Evolutionary conservation across 2,329 filamentous ascomycete species (phyloP).

Genomic region (Rugonectria rugulosa): DNA sequence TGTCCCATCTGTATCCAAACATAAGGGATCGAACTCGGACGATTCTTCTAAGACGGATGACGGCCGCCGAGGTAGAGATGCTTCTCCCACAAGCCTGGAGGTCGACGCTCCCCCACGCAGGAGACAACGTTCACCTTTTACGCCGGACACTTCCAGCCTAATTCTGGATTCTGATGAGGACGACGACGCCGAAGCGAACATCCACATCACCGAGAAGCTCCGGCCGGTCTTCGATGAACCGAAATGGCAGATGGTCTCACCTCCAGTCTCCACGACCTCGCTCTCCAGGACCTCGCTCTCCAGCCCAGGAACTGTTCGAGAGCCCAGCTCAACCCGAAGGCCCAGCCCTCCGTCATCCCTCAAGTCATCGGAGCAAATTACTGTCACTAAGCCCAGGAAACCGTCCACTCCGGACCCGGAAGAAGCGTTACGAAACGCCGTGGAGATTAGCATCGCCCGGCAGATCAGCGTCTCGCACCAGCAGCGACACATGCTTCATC

Average conservation of each 20-base stretch:
- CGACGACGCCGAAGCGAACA: conserved; percentile 37
- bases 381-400: conserved; percentile 15
- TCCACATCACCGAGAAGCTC: conserved; percentile 41
- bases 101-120: conserved; percentile 14
- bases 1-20: conserved; percentile 13
- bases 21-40: conserved; percentile 14
- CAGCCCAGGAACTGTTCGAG: conserved; percentile 19
- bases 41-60: not conserved
- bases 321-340: conserved; percentile 14
- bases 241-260: conserved; percentile 57
- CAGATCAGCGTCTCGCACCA: conserved; percentile 71
- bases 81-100: conserved; percentile 22
- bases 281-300: conserved; percentile 37
- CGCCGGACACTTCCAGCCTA: conserved; percentile 32
- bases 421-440: conserved; percentile 58
- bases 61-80: conserved; percentile 15
- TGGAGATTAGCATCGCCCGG: conserved; percentile 72
- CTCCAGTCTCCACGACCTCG: conserved; percentile 46
- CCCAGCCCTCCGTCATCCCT: conserved; percentile 27
- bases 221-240: conserved; percentile 51
- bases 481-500: conserved; percentile 67
- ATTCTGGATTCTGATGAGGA: conserved; percentile 52
- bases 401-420: conserved; percentile 28
- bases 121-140: conserved; percentile 32
- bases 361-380: conserved; percentile 36